Percentiles rank a stretch among this genome's conserved stretches.
Conservation (phyloP, 129 eudicot genomes). For the Flaveria sonorensis region DNA sequence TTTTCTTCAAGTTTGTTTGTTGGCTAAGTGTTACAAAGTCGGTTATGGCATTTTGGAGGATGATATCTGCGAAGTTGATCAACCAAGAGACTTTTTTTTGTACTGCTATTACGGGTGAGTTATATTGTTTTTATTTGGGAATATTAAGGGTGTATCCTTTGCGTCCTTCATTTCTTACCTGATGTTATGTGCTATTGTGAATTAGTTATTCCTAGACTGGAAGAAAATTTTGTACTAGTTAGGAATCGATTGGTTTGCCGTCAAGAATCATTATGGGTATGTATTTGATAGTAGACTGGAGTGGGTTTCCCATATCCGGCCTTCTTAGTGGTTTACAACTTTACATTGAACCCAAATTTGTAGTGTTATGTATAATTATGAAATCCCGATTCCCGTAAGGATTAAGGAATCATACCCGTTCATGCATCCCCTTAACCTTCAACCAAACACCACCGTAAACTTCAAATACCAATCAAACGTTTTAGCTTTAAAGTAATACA, state of each 20-base stretch:
- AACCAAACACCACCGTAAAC: neutral
- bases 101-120: constrained; percentile 96
- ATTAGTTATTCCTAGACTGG: neutral
- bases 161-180: neutral
- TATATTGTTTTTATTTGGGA: neutral
- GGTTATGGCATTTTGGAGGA: constrained; percentile 74
- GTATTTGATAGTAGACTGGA: neutral
- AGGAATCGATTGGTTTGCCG: no score
- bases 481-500: neutral
- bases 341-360: neutral
- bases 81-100: constrained; percentile 81
- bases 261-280: neutral
- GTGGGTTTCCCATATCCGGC: neutral
- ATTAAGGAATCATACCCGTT: neutral
- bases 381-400: neutral
- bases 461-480: neutral
- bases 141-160: neutral
- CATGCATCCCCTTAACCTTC: neutral
- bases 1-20: constrained; percentile 77
- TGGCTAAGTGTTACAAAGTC: constrained; percentile 71
- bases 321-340: neutral
- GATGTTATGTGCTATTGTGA: neutral
- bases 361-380: no score
- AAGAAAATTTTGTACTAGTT: neutral
- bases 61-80: constrained; percentile 82